Conservation (phyloP, 306 rosid genomes). For the Lupinus albus region DNA sequence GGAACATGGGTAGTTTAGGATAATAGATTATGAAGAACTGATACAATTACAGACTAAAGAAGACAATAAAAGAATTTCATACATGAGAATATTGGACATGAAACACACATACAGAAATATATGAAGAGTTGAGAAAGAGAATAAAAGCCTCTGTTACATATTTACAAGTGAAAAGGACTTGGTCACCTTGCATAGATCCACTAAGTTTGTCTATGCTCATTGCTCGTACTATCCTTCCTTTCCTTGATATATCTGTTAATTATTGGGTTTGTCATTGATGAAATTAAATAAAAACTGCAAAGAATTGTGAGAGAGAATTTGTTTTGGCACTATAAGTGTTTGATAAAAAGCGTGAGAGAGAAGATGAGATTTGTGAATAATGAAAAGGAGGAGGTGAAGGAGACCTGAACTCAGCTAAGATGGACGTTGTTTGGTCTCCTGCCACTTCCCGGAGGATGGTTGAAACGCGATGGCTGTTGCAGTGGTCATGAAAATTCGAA, state of each 20-base stretch:
- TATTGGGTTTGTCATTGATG: not conserved
- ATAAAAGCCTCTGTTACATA: not conserved
- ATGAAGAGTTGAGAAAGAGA: not conserved
- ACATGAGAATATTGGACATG: not conserved
- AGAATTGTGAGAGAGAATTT: too few species aligned
- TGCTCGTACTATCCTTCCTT: slow-evolving; percentile 12
- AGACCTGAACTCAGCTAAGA: not conserved
- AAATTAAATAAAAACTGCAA: slow-evolving; percentile 6
- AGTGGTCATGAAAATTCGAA: too few species aligned
- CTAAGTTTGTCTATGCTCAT: slow-evolving; percentile 26
- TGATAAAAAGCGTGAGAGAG: not conserved
- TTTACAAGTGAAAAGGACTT: not conserved
- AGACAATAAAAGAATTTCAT: not conserved
- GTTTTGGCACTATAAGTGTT: not conserved
- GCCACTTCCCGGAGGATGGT: too few species aligned
- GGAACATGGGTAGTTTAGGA: not conserved
- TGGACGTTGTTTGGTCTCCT: too few species aligned
- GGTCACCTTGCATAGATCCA: slow-evolving; percentile 29
- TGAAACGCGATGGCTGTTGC: too few species aligned
- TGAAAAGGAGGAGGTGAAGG: not conserved
- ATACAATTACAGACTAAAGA: not conserved
- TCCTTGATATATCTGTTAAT: slow-evolving; percentile 18
- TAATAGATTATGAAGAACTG: not conserved
- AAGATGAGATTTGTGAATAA: not conserved
- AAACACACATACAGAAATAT: not conserved